Base-by-base conservation (phyloP, 805 yeast genomes). In the Wickerhamiella azyma region DNA sequence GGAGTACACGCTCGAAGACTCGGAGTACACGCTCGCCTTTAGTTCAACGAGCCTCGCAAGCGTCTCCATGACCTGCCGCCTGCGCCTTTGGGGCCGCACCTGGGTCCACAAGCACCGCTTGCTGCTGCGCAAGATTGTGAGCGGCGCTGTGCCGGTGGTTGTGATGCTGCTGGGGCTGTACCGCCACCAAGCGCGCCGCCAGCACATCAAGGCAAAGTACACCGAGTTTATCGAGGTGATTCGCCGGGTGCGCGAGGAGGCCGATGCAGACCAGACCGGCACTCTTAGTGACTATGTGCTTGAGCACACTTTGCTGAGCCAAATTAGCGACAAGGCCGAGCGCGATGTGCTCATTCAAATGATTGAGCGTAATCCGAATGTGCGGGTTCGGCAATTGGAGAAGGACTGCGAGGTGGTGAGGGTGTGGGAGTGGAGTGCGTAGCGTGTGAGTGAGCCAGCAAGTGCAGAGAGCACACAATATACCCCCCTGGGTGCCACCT, bases 331-430 rank as follows among this genome's bases (percentile, higher is more conserved):
- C 19, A 14, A 39, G 17, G 26, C 30, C 28, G 55, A 79, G 8
- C 84, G 95, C 94, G 68, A 67, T 13, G 57, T 60, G 19, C 77
- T 85, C 1, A 66, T 70, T 39, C 62, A 62, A 17, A 66, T 64
- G 28, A 71, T 86, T 5, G 94, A 84, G 52, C 63, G 66, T 39
- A 81, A 83, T 59, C 66, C 81, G 18, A 80, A 79, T 55, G 75
- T 86, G 10, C 72, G 77, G 48, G 67, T 71, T 14, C 69, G 75
- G 33, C 70, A 79, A 46, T 63, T 75, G 47, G 96, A 86, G 59
- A 70, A 79, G 26, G 82, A 81, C 56, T 96, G 96, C 14, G 96
- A 86, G 53, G 82, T 86, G 50, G 76, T 82, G 71, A 77, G 77
- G 57, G 84, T 84, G 30, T 83, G 94, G 85, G 85, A 85, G 58